Evolutionary conservation across 2,329 filamentous ascomycete species (phyloP).

Genomic region (Botryotinia convoluta): DNA sequence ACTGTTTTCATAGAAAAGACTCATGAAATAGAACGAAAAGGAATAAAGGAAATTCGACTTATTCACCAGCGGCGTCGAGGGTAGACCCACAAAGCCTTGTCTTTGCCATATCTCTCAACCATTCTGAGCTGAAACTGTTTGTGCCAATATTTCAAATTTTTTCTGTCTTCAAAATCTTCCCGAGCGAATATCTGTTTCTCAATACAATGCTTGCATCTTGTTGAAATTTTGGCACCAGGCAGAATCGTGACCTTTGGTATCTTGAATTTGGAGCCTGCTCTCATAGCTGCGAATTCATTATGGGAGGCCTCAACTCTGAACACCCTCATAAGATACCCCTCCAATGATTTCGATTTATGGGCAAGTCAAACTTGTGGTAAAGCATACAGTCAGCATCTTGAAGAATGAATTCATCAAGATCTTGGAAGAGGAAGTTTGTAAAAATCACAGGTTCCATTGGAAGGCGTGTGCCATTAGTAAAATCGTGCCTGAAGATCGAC

Average conservation of each 20-base stretch:
- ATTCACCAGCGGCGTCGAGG: not conserved
- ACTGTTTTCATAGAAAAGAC: not conserved
- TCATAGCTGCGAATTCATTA: not conserved
- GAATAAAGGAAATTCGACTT: not conserved
- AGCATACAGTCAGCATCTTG: not conserved
- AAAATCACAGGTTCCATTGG: not conserved
- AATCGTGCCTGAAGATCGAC: accelerated
- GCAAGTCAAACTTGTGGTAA: not conserved
- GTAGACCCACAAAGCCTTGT: too few species aligned
- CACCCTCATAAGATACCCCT: not conserved
- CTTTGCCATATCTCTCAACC: too few species aligned
- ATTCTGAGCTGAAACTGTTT: not conserved
- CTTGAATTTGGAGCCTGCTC: not conserved
- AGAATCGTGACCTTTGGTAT: not conserved
- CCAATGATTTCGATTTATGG: not conserved
- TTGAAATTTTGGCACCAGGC: not conserved
- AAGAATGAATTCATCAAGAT: not conserved
- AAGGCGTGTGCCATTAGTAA: accelerated
- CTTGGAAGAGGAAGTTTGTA: not conserved
- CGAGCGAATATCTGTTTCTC: accelerated
- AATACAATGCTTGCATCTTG: not conserved
- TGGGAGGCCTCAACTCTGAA: not conserved
- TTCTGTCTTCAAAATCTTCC: accelerated
- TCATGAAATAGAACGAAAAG: not conserved
- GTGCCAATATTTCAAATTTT: accelerated